Conservation (phyloP, 768 basidiomycete genomes). For the Amanita inopinata region DNA sequence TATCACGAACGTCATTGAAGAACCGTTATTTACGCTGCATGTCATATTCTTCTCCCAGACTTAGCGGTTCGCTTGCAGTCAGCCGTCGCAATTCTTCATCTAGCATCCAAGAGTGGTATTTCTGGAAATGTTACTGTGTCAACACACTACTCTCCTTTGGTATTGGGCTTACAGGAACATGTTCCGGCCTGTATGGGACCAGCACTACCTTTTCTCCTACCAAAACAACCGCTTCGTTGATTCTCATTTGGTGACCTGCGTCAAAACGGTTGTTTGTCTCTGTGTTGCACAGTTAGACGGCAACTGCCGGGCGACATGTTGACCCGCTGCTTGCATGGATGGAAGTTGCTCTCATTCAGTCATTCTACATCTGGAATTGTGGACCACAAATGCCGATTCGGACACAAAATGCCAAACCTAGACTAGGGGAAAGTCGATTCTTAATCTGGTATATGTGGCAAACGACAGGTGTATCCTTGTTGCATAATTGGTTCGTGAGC, state of each 20-base stretch:
- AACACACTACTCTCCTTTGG: not conserved
- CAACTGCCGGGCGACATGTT: too few species aligned
- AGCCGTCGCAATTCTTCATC: constrained; percentile 58
- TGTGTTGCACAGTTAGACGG: not conserved
- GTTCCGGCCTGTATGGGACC: constrained; percentile 66
- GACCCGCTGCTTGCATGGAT: too few species aligned
- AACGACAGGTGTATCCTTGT: too few species aligned
- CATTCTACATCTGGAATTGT: too few species aligned
- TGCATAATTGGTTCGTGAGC: too few species aligned
- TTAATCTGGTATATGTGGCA: too few species aligned
- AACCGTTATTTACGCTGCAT: constrained; percentile 62
- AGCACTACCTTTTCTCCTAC: constrained; percentile 61
- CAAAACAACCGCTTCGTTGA: constrained; percentile 58
- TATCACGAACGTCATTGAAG: constrained; percentile 12
- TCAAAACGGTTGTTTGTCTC: constrained; percentile 1
- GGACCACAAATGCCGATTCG: too few species aligned
- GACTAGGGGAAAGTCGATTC: not conserved
- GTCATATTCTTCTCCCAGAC: constrained; percentile 71
- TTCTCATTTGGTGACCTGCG: constrained; percentile 36
- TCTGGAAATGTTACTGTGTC: constrained; percentile 29
- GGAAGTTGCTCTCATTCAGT: too few species aligned
- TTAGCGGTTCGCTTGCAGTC: constrained; percentile 81
- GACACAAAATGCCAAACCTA: not conserved
- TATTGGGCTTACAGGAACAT: constrained; percentile 31
- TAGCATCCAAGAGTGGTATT: constrained; percentile 86